Base-by-base conservation (phyloP, 805 yeast genomes). In the Saccharomycopsis sp. region DNA sequence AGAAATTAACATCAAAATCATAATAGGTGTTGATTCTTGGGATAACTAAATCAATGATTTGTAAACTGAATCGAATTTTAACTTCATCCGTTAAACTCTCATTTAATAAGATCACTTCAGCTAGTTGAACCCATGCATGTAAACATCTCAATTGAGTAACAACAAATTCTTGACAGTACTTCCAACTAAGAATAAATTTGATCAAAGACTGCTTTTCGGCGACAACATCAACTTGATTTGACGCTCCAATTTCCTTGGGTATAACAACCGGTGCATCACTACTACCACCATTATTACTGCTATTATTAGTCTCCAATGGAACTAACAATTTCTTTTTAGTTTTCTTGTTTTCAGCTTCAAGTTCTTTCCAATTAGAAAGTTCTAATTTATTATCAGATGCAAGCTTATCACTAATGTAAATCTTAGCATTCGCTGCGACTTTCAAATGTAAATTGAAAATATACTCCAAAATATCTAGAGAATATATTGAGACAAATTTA, bases 71-170 rank as follows among this genome's bases (percentile, higher is more conserved):
- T 31, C 75, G 72, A 13, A 36, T n/a, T 29, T 44, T 43, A 8
- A 19, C 3, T 5, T 23, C 20, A 21, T 23, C 17, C 4, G 28
- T 36, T 14, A 44, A 4, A 0, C 65, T 65, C 7, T 77, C 79
- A 59, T 81, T 88, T 3, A 77, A 68, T 3, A 85, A 77, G 37
- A 86, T 62, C 3, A 87, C 77, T 50, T 87, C 86, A 20, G 86
- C 79, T 40, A 89, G 61, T 53, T 80, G 81, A 19, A 81, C 79
- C 97, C 97, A 90, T 0, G 94, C 75, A 56, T 81, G 86, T 23
- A 90, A 63, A 46, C 81, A 76, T 11, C 71, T 63, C 38, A 82
- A 63, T 50, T 83, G 93, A 6, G 68, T 65, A 1, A 68, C 59
- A 49, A 70, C 70, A 53, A 77, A 71, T 32, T 68, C 67, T 36